Evolutionary conservation across 495 filamentous ascomycete genomes (phyloP).

Genomic region (Thermochaetoides thermophila): DNA sequence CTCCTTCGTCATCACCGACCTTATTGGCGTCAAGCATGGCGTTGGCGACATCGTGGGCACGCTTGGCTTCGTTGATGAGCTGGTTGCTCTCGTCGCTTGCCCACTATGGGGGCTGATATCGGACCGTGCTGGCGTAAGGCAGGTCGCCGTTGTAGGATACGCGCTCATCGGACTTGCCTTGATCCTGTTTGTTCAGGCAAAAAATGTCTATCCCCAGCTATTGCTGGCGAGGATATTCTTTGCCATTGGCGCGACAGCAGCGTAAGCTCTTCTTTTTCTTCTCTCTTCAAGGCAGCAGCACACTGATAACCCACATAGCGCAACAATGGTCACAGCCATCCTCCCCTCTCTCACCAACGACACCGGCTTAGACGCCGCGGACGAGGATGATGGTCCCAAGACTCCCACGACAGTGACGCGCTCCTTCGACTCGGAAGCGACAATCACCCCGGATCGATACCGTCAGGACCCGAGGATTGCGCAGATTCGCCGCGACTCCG

Average conservation of each 20-base stretch:
- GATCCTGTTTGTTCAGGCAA: conserved; percentile 68
- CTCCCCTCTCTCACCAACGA: conserved; percentile 67
- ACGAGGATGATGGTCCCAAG: no score
- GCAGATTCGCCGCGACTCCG: no score
- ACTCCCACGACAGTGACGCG: conserved; percentile 27
- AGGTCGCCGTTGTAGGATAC: conserved; percentile 69
- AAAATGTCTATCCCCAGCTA: conserved; percentile 80
- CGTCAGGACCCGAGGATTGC: no score
- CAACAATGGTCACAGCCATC: conserved; percentile 96
- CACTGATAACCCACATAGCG: conserved; percentile 18
- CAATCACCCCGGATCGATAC: conserved; percentile 44
- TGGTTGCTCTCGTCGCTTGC: conserved; percentile 80
- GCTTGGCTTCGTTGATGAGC: conserved; percentile 87
- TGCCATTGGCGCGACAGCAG: conserved; percentile 77
- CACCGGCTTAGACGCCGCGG: conserved; percentile 12
- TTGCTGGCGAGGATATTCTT: conserved; percentile 77
- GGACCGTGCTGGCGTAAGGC: conserved; percentile 73
- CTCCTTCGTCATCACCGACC: conserved; percentile 86
- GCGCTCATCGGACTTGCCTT: conserved; percentile 60
- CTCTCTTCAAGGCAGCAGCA: background rate
- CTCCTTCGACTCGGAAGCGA: conserved; percentile 47
- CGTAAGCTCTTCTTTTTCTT: conserved; percentile 29
- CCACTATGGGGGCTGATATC: conserved; percentile 86
- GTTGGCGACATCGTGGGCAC: conserved; percentile 89
- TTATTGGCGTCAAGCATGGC: conserved; percentile 57